Base-by-base conservation (phyloP, 2,329 filamentous ascomycete species). In the Fusarium fracticaudum region DNA sequence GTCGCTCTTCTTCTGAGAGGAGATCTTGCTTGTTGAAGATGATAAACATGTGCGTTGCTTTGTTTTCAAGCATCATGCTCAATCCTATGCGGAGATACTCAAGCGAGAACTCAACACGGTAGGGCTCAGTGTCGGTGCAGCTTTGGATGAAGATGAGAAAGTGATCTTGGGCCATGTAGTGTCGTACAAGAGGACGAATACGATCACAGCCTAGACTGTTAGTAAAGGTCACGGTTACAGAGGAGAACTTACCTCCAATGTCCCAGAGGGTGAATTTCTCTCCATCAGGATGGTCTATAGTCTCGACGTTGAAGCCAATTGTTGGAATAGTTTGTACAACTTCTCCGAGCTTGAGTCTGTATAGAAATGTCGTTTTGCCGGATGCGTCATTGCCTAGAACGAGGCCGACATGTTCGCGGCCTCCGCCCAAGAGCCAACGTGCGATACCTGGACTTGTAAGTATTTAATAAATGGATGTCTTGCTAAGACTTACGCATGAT, bases 271-370 rank as follows among this genome's bases (percentile, higher is more conserved):
- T 76, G 4, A 80, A 64, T 17, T 73, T 76, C 12, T 67, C 68
- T 10, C 75, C 72, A 51, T 73, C 60, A 0, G 69, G 40, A 47
- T 74, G 67, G 4, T 76, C 71, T 1, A 95, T 91, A 6, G 91
- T 93, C 85, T 98, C 95, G 72, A 98, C 94, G 81, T 98, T 98
- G 87, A 98, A 98, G 69, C 92, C 95, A 81, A 98, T 96, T 77
- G 95, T 98, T 72, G 95, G 95, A 81, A 98, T 97, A 72, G 95
- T 97, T 79, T 94, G 96, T 81, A 98, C 94, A 81, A 94, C 93
- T 88, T 97, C 92, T 84, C 94, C 93, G 79, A 98, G 91, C 90
- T 97, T 97, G 85, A 98, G 83, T 80, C 91, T 89, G 84, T 95
- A 95, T 45, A 95, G 85, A 59, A 95, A 84, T 20, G 93, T 94